phyloP scores from a whole-genome alignment of 148 eudicot species.

The Limonium bicolor region DNA sequence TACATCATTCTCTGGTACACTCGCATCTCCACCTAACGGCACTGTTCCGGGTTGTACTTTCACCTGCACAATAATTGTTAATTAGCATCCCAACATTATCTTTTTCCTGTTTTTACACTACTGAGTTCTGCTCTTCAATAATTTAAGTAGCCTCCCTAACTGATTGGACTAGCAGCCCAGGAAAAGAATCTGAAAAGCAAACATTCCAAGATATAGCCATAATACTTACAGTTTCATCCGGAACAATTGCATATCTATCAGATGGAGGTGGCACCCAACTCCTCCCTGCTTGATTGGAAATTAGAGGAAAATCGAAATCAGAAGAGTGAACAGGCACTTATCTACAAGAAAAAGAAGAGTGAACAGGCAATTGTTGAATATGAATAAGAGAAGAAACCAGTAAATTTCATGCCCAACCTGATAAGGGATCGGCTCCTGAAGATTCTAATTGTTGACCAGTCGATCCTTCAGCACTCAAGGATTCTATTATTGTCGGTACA shows the following conservation, averaged over 20 bases:
- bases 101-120: neutral
- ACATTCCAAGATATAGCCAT: conserved; percentile 3
- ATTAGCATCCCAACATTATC: conserved; percentile 12
- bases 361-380: neutral
- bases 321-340: neutral
- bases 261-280: conserved; percentile 30
- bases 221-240: conserved; percentile 54
- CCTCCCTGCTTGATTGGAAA: conserved; percentile 29
- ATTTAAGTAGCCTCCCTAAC: neutral
- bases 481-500: conserved; percentile 52
- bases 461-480: conserved; percentile 61
- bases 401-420: conserved; percentile 23
- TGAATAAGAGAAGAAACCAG: neutral
- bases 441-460: conserved; percentile 46
- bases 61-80: neutral
- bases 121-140: no score
- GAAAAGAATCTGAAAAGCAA: neutral
- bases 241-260: conserved; percentile 72
- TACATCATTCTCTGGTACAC: conserved; percentile 77
- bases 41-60: neutral
- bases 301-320: neutral
- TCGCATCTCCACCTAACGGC: conserved; percentile 36
- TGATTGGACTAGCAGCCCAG: neutral
- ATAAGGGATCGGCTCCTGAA: conserved; percentile 34
- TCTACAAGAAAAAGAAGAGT: neutral